These are phyloP conservation scores for Colletotrichum gigasporum DNA, from an alignment of 2,329 filamentous ascomycete species.

Conservation along the genomic window DNA sequence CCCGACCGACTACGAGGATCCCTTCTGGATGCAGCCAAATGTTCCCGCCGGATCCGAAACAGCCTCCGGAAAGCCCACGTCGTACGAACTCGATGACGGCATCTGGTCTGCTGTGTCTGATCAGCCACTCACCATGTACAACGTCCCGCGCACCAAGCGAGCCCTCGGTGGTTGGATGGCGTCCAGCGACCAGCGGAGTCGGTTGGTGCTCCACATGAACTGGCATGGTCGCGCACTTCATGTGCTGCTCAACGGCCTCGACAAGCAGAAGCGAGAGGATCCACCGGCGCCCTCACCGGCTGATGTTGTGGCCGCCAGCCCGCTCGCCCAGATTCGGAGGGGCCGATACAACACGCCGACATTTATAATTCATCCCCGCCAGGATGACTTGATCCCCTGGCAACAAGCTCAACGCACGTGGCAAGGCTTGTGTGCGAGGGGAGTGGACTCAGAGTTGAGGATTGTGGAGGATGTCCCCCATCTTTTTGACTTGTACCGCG, in stretches of 20 bases:
- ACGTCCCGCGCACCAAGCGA: not conserved
- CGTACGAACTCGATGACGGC: not conserved
- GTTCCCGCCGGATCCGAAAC: too few relatives aligned
- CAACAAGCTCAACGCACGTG: constrained; percentile 36
- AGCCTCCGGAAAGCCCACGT: too few relatives aligned
- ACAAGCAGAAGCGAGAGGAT: not conserved
- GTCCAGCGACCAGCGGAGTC: not conserved
- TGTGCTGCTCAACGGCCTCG: not conserved
- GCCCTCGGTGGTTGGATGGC: constrained; percentile 35
- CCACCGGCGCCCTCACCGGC: not conserved
- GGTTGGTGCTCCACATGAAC: not conserved
- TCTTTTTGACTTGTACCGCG: not conserved
- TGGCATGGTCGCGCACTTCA: not conserved
- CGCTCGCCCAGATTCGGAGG: constrained; percentile 40
- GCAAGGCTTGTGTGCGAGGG: constrained; percentile 25
- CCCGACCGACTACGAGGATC: constrained; percentile 20
- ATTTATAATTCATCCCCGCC: constrained; percentile 41
- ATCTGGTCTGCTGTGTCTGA: constrained; percentile 21
- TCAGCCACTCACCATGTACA: constrained; percentile 35
- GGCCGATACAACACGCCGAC: constrained; percentile 44
- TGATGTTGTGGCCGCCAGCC: constrained; percentile 36
- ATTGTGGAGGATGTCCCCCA: not conserved
- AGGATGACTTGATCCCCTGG: constrained; percentile 46
- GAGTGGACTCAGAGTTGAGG: not conserved
- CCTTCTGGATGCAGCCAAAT: not conserved